phyloP scores from a whole-genome alignment of 257 asterid species.

The Dorcoceras hygrometricum region DNA sequence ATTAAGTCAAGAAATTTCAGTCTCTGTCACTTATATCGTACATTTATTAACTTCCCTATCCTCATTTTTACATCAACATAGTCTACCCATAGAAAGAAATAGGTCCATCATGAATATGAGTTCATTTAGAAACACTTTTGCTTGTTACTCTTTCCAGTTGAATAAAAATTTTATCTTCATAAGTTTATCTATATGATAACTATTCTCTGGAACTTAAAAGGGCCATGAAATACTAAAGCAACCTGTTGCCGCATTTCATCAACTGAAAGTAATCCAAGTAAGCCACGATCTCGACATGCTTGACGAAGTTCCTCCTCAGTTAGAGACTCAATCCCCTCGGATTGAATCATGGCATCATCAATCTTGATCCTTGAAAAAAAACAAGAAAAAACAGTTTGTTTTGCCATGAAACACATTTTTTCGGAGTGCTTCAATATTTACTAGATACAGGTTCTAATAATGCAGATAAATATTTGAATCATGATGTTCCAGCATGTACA shows the following conservation, averaged over 20 bases:
- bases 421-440: conserved; percentile 1
- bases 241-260: conserved; percentile 99
- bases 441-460: conserved; percentile 16
- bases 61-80: conserved; percentile 4
- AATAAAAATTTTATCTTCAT: background rate
- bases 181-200: background rate
- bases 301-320: conserved; percentile 97
- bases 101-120: conserved; percentile 6
- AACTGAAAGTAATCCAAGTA: conserved; percentile 79
- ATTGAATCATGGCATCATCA: conserved; percentile 85
- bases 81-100: background rate
- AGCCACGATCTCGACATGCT: conserved; percentile 95
- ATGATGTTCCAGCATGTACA: background rate
- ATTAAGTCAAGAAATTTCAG: conserved; percentile 5
- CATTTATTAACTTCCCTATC: background rate
- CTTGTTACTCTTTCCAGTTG: background rate
- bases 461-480: too few species aligned
- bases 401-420: conserved; percentile 5
- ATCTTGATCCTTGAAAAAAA: conserved; percentile 56
- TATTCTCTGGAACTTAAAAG: conserved; percentile 18
- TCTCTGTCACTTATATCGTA: background rate
- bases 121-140: background rate
- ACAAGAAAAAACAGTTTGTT: conserved; percentile 15
- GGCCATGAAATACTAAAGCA: conserved; percentile 3
- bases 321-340: conserved; percentile 89